Evolutionary conservation across 805 yeast species (phyloP).

Genomic region (Hanseniaspora nectarophila): DNA sequence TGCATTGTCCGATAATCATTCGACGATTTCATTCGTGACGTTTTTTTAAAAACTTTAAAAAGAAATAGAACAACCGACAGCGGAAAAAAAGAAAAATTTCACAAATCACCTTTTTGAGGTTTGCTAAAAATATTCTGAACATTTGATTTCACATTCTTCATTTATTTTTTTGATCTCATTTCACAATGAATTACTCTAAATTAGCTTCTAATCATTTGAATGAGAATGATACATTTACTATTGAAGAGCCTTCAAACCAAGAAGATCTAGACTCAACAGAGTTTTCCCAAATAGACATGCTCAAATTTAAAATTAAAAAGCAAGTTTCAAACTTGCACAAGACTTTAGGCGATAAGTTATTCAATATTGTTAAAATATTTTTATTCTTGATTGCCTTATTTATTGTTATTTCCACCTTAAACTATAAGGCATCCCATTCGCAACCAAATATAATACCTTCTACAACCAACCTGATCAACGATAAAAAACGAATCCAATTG

Average conservation of each 20-base stretch:
- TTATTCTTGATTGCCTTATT: not conserved
- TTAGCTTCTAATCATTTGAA: not conserved
- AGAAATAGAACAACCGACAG: no score
- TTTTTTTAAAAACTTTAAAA: no score
- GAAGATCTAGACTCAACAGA: not conserved
- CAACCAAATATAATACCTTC: not conserved
- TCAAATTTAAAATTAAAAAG: not conserved
- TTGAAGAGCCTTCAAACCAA: not conserved
- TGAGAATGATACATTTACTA: not conserved
- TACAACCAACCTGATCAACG: not conserved
- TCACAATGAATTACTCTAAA: not conserved
- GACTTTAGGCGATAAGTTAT: not conserved
- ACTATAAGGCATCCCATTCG: not conserved
- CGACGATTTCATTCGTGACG: no score
- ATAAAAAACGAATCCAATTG: constrained; percentile 18
- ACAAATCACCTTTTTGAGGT: no score
- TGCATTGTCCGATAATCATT: no score
- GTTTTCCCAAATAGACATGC: not conserved
- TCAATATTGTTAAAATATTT: not conserved
- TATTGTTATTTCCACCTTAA: not conserved
- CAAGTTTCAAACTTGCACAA: not conserved
- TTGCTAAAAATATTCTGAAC: no score
- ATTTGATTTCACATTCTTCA: no score
- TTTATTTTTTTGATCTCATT: not conserved
- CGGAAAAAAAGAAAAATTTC: no score